Evolutionary conservation across 345 rosid species (phyloP).

Genomic region (Xanthoceras sorbifolium): DNA sequence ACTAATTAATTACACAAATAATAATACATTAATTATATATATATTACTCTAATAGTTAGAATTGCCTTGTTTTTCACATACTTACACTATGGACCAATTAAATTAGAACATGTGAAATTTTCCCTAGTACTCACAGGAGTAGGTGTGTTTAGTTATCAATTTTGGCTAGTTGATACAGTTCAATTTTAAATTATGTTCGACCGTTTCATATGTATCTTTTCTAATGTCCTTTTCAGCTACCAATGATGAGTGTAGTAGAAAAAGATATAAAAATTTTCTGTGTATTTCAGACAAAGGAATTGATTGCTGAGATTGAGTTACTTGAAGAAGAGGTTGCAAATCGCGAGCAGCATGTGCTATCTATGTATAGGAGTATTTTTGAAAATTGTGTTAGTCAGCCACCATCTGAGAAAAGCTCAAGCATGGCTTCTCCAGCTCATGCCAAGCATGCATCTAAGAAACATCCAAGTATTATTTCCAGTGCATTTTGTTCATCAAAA

Average conservation of each 20-base stretch:
- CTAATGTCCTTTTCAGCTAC: neutral
- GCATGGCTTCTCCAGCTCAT: slow-evolving; percentile 72
- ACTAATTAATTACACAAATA: no score
- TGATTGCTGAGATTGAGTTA: slow-evolving; percentile 77
- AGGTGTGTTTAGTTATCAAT: neutral
- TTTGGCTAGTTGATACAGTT: neutral
- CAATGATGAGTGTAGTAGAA: neutral
- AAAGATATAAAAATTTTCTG: slow-evolving; percentile 15
- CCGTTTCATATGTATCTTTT: neutral
- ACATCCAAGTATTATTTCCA: slow-evolving; percentile 81
- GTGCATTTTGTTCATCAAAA: slow-evolving; percentile 83
- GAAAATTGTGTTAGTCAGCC: slow-evolving; percentile 58
- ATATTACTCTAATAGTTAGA: no score
- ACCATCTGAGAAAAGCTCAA: slow-evolving; percentile 63
- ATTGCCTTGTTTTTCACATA: neutral
- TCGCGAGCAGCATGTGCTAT: slow-evolving; percentile 79
- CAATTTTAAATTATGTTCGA: neutral
- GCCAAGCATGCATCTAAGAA: slow-evolving; percentile 57
- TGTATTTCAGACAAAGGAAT: slow-evolving; percentile 67
- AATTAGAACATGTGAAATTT: neutral
- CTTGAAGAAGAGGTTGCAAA: slow-evolving; percentile 83
- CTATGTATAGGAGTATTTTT: slow-evolving; percentile 74
- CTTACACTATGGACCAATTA: neutral
- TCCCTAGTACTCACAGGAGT: neutral
- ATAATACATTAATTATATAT: no score